Percentiles rank a stretch among this genome's conserved stretches.
Evolutionary conservation across 148 eudicot species (phyloP).

Genomic region (Mesembryanthemum crystallinum): DNA sequence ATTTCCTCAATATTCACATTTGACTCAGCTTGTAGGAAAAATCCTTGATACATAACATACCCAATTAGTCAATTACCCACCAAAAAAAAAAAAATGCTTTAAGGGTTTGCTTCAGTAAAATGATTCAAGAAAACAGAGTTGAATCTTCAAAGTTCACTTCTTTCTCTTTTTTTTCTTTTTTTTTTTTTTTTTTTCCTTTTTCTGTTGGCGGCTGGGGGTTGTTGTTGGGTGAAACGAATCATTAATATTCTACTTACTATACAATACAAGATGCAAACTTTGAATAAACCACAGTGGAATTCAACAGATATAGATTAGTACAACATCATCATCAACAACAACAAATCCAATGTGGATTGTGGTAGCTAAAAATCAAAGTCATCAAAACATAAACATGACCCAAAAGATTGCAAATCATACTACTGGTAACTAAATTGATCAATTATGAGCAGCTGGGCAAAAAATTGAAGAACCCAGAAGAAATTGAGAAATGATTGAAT

Average conservation of each 20-base stretch:
- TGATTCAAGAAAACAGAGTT: not conserved
- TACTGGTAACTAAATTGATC: no score
- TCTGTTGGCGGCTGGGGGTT: not conserved
- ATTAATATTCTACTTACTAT: not conserved
- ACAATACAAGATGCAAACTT: not conserved
- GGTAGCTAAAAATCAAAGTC: not conserved
- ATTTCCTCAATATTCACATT: not conserved
- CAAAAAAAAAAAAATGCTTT: not conserved
- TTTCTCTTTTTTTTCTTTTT: not conserved
- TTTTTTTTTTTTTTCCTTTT: not conserved
- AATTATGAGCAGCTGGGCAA: no score
- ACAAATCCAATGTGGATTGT: not conserved
- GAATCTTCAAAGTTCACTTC: slow-evolving; percentile 8
- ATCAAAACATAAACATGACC: no score
- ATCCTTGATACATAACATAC: not conserved
- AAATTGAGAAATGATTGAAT: not conserved
- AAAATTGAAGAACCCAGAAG: not conserved
- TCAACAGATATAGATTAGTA: no score
- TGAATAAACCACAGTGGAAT: not conserved
- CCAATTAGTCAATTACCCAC: not conserved
- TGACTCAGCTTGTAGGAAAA: not conserved
- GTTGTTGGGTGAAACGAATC: not conserved
- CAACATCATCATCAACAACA: not conserved
- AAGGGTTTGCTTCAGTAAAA: slow-evolving; percentile 1
- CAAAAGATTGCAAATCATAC: no score